phyloP scores from a whole-genome alignment of 345 rosid species.

The Brassica napus region Da-Ae NC_063443.1:1636001-1636500 shows the following conservation, averaged over 20 bases:
- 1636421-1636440: slow-evolving; percentile 88
- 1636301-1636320: slow-evolving; percentile 96
- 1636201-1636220: slow-evolving; percentile 98
- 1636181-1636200: slow-evolving; percentile 88
- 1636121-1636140: slow-evolving; percentile 19
- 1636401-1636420: slow-evolving; percentile 99
- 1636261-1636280: slow-evolving; percentile 99
- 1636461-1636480: slow-evolving; percentile 94
- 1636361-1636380: slow-evolving; percentile 5
- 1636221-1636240: slow-evolving; percentile 98
- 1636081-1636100: slow-evolving; percentile 19
- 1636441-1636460: slow-evolving; percentile 89
- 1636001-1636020: slow-evolving; percentile 13
- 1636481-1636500: slow-evolving; percentile 14
- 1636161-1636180: background rate
- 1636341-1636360: background rate
- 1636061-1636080: slow-evolving; percentile 29
- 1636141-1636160: slow-evolving; percentile 30
- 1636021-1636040: background rate
- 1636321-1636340: slow-evolving; percentile 65
- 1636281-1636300: slow-evolving; percentile 97
- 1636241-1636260: slow-evolving; percentile 91
- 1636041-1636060: slow-evolving; percentile 22
- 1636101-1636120: slow-evolving; percentile 6
- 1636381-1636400: background rate